A percentile compares a stretch with the other conserved stretches of the same genome.
phyloP scores from a whole-genome alignment of 495 filamentous ascomycete genomes.

The Melanomma pulvis-pyrius region DNA sequence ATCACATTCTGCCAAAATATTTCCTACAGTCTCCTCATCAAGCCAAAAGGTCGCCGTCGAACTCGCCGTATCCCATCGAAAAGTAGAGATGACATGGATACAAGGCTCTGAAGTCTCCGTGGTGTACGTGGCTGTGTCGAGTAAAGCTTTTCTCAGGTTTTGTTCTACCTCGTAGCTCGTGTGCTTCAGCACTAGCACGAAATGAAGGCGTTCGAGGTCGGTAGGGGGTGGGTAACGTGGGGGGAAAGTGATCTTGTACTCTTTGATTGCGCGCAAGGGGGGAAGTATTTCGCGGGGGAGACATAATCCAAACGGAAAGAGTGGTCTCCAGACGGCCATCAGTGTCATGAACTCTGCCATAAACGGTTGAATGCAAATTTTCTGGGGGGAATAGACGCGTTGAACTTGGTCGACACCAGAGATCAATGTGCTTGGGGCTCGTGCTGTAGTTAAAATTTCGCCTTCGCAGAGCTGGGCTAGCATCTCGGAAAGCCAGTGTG shows the following conservation, averaged over 20 bases:
- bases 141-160: neutral
- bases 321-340: neutral
- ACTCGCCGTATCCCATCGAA: neutral
- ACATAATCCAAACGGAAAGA: neutral
- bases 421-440: neutral
- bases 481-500: neutral
- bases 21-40: neutral
- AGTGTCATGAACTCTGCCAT: neutral
- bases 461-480: neutral
- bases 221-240: neutral
- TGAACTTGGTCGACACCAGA: neutral
- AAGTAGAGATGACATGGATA: neutral
- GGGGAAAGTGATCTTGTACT: neutral
- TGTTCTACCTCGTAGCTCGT: neutral
- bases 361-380: neutral
- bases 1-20: neutral
- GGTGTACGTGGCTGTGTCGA: too few species aligned
- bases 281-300: neutral
- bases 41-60: neutral
- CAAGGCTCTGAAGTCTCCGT: neutral
- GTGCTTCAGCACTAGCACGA: neutral
- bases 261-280: neutral
- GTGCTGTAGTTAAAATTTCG: neutral
- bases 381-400: neutral
- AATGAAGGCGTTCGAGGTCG: neutral